Evolutionary conservation across 768 basidiomycete genomes (phyloP).

Genomic region (Psilocybe subaeruginosa): DNA sequence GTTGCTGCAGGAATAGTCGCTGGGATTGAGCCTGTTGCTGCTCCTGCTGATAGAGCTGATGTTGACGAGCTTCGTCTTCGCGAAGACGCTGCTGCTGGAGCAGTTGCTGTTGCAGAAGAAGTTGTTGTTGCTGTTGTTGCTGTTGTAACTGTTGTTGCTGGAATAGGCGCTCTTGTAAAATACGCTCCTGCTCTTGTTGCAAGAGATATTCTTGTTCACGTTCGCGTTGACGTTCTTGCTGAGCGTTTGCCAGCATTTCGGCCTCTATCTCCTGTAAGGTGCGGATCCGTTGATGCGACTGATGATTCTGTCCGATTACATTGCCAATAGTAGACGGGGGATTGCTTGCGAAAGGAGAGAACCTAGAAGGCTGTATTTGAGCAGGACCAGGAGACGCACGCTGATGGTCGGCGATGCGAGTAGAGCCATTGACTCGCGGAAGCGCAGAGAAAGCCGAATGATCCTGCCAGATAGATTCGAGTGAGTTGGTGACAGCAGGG

Average conservation of each 20-base stretch:
- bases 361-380: constrained; percentile 29
- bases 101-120: constrained; percentile 33
- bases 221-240: constrained; percentile 30
- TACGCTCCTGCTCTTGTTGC: constrained; percentile 35
- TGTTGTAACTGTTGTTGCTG: constrained; percentile 32
- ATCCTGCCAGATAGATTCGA: constrained; percentile 84
- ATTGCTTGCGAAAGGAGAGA: constrained; percentile 39
- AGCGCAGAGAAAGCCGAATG: constrained; percentile 76
- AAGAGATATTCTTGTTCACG: constrained; percentile 30
- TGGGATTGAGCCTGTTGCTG: constrained; percentile 54
- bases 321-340: constrained; percentile 29
- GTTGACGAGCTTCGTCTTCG: constrained; percentile 43
- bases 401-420: constrained; percentile 41
- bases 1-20: constrained; percentile 49
- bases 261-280: constrained; percentile 84
- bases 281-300: constrained; percentile 44
- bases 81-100: constrained; percentile 38
- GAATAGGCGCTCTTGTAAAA: constrained; percentile 39
- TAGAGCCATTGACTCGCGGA: constrained; percentile 52
- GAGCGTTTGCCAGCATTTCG: constrained; percentile 74
- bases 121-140: constrained; percentile 43
- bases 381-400: constrained; percentile 35
- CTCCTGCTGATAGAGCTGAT: constrained; percentile 51
- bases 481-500: constrained; percentile 47
- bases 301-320: constrained; percentile 34